phyloP scores from a whole-genome alignment of 2,329 filamentous ascomycete genomes.

The Alternaria arbusti region DNA sequence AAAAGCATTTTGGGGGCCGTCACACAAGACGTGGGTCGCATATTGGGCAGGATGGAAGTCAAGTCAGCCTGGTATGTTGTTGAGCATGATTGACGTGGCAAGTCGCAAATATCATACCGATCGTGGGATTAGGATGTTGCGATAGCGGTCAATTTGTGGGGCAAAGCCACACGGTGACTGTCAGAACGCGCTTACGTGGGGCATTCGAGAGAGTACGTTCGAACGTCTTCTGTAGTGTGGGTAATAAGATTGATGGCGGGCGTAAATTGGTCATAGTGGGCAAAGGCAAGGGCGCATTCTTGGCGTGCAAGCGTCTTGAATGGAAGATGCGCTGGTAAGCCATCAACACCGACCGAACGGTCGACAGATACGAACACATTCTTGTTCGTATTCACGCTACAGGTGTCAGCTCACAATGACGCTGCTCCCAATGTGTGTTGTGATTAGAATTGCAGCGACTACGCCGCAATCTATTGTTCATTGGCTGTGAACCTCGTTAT shows the following conservation, averaged over 20 bases:
- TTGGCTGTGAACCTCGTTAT: background rate
- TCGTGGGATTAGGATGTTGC: background rate
- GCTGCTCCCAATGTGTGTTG: background rate
- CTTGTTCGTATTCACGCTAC: background rate
- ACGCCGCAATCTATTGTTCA: background rate
- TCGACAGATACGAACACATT: background rate
- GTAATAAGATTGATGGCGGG: background rate
- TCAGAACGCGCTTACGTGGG: background rate
- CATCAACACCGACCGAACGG: background rate
- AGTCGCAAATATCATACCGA: background rate
- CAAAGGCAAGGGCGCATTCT: background rate
- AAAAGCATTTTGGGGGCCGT: background rate
- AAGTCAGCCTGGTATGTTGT: conserved; percentile 1
- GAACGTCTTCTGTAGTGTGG: background rate
- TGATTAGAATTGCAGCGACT: background rate
- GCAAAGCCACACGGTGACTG: background rate
- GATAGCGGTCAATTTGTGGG: background rate
- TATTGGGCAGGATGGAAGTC: background rate
- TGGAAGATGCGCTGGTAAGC: background rate
- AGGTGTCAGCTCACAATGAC: background rate
- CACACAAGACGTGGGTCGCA: background rate
- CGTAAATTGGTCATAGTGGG: background rate
- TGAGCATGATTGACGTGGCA: background rate
- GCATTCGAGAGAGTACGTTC: background rate
- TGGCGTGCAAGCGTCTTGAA: background rate